These are phyloP conservation scores for Sonneratia caseolaris DNA, from an alignment of 345 rosid genomes.

Conservation along the genomic window DNA sequence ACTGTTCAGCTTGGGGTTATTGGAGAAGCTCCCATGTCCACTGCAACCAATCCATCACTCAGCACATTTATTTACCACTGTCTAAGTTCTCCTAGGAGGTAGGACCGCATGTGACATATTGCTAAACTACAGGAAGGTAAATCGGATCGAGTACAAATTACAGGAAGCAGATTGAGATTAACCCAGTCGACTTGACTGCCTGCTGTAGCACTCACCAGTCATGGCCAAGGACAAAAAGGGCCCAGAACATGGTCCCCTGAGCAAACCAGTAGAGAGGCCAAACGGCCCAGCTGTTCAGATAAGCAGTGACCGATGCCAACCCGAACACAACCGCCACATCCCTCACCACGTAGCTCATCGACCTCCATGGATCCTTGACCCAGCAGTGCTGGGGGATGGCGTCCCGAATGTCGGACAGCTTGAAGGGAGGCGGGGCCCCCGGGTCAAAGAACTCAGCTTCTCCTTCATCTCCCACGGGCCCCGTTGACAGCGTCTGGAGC, in stretches of 20 bases:
- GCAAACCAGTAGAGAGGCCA: conserved; percentile 93
- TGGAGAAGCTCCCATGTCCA: conserved; percentile 93
- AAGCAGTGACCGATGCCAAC: conserved; percentile 71
- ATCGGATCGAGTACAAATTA: background rate
- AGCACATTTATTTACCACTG: background rate
- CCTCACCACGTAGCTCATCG: conserved; percentile 68
- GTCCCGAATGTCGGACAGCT: conserved; percentile 56
- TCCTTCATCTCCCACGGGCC: conserved; percentile 15
- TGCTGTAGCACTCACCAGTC: conserved; percentile 70
- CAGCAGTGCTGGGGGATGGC: conserved; percentile 91
- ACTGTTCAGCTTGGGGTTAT: conserved; percentile 52
- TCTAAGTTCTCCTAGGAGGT: too few relatives aligned
- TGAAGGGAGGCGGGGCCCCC: conserved; percentile 57
- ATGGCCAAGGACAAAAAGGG: conserved; percentile 92
- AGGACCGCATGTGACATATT: background rate
- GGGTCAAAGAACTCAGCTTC: conserved; percentile 20
- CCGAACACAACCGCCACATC: conserved; percentile 61
- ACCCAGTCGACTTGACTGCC: too few relatives aligned
- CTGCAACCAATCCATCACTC: conserved; percentile 24
- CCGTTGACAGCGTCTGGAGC: conserved; percentile 5
- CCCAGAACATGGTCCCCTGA: conserved; percentile 99
- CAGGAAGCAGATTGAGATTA: background rate
- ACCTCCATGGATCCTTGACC: conserved; percentile 79
- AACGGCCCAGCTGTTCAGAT: conserved; percentile 52
- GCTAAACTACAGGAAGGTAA: background rate